Evolutionary conservation across 2,329 filamentous ascomycete genomes (phyloP), one percentile per base, ranked within the genome.

Genomic region (Fusarium udum): DNA sequence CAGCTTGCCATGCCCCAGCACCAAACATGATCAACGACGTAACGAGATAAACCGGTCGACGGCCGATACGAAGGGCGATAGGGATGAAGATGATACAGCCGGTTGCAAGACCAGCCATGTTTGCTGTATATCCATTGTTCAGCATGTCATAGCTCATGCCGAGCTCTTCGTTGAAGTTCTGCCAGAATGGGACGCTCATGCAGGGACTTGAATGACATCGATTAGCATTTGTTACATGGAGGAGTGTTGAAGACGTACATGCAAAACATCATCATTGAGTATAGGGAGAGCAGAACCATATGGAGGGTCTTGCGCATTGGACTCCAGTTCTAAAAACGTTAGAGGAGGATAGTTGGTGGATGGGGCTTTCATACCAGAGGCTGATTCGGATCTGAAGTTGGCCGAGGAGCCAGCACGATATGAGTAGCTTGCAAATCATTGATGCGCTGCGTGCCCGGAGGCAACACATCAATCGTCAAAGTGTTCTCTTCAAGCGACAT

Each of bases 11-110:
- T 14, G 72, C 68, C 3, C 69, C 64, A 4, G 62, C 45, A 10
- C 67, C 79, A 3, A 77, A 72, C 60, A 80, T 61, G 5, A 76
- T 34, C 1, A 73, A 32, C 1, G 65, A 72, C 1, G 78, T 80
- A 8, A 73, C 15, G 4, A 82, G 59, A 26, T 82, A 82, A 0
- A 77, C 64, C 0, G 77, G 74, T 3, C 81, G 76, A 6, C 80
- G 77, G 10, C 80, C 81, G 53, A 80, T 78, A 24, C 78, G 78
- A 18, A 79, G 71, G 1, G 79, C 76, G 32, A 82, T 74, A 6
- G 80, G 81, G 24, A 82, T 76, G 53, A 82, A 80, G 60, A 82
- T 62, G 34, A 81, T 73, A 39, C 80, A 80, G 3, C 79, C 79
- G 1, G 77, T 61, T 3, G 80, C 78, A 7, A 81, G 69, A 4